Base-by-base conservation (phyloP, 352 stramenopile species). In the Globisporangium recalcitrans region DNA sequence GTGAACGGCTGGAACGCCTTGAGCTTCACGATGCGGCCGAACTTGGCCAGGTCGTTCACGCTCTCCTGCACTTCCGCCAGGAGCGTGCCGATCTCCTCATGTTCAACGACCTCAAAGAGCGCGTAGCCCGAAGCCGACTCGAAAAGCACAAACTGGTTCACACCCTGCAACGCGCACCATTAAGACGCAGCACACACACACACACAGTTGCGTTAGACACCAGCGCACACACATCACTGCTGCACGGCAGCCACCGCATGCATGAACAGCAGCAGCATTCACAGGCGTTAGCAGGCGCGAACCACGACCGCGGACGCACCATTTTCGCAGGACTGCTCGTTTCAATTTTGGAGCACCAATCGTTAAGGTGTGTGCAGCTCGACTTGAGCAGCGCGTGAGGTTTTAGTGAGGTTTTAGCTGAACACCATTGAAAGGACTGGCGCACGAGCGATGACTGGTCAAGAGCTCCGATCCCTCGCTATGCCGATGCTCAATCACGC, bases 1-100 rank as follows among this genome's bases (percentile, higher is more conserved):
- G 96, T 98, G 81, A 99, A 99, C 13, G 98, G 97, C 72, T 98
- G 86, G 74, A 99, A 99, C 19, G 95, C 95, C 83, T 99, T 99
- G 42, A 99, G 91, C 84, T 99, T 99, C 49, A 99, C 87, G 42
- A 98, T 87, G 65, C 97, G 91, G 57, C 91, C 90, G 73, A 99
- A 99, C 34, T 89, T 87, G 62, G 87, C 84, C 53, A 99, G 72
- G 66, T 99, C 96, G 36, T 82, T 91, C 32, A 99, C 86, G 10
- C 90, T 87, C 62, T 96, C 78, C 86, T 98, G 91, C 60, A 98
- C 90, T 51, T 95, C 89, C 22, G 80, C 73, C 38, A 97, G 67
- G 24, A 97, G 72, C 24, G 70, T 70, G 57, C 85, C 96, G 62
- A 99, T 98, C 77, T 99, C 96, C 76, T 99, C 97, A 72, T 97